A percentile compares a stretch with the other conserved stretches of the same genome.
phyloP scores from a whole-genome alignment of 1,284 basidiomycete species.

The Malassezia yamatoensis region DNA sequence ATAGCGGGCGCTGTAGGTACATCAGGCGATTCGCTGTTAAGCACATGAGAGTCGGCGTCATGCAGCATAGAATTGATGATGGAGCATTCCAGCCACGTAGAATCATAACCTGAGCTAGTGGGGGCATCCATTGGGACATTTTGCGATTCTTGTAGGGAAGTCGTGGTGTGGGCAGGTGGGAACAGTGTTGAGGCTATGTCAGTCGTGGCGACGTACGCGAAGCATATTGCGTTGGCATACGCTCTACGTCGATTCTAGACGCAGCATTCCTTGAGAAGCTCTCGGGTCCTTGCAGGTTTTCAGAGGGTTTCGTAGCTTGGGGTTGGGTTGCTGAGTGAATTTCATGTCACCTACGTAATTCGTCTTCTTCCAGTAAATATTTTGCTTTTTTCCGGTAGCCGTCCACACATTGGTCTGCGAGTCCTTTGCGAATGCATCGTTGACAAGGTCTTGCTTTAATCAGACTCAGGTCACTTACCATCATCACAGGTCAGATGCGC shows the following conservation, averaged over 20 bases:
- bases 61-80: slow-evolving; percentile 75
- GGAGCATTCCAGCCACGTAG: slow-evolving; percentile 74
- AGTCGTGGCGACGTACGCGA: slow-evolving; percentile 1
- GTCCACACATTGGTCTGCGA: slow-evolving; percentile 77
- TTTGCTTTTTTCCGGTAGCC: slow-evolving; percentile 96
- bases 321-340: neutral
- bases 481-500: slow-evolving; percentile 96
- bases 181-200: neutral
- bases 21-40: slow-evolving; percentile 30
- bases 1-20: slow-evolving; percentile 26
- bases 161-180: neutral
- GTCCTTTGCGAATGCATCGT: slow-evolving; percentile 84
- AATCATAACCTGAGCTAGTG: slow-evolving; percentile 52
- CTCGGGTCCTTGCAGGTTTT: neutral
- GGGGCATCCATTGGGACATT: neutral
- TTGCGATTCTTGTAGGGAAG: neutral
- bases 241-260: neutral
- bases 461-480: slow-evolving; percentile 53
- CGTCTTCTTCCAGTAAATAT: slow-evolving; percentile 55
- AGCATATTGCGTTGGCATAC: neutral
- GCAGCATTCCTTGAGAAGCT: slow-evolving; percentile 4
- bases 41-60: slow-evolving; percentile 31
- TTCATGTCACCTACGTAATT: slow-evolving; percentile 19
- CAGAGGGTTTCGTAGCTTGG: neutral
- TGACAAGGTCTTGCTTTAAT: slow-evolving; percentile 68